Base-by-base conservation (phyloP, 169 alveolate genomes). In the Cytauxzoon felis region DNA sequence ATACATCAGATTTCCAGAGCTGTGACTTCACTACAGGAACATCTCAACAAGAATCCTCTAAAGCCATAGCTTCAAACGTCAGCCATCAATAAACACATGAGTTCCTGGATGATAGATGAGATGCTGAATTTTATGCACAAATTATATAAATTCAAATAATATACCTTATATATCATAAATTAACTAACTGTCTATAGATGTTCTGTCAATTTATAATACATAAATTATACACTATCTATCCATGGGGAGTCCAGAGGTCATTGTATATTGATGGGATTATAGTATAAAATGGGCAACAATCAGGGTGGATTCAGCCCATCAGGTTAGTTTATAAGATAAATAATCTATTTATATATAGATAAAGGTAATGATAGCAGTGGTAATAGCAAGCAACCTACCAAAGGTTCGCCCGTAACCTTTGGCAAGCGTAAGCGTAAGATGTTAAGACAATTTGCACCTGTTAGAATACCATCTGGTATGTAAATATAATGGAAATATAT, bases 401-500 rank as follows among this genome's bases (percentile, higher is more conserved):
- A 61, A 40, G 58, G 53, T 36, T 78, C 65, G 36, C 82, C 82
- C 16, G 73, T 66, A 2, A 56, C 43, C 9, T 72, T 72, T 34
- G 76, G 82, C 30, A 72, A 61, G 53, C 57, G 66, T n/a, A 72
- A 72, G 67, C 61, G 41, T 75, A 72, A 72, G 51, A 64, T 34
- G 58, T 21, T 41, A 34, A 56, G 82, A n/a, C 66, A 72, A 11
- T 23, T 61, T 24, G 78, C 78, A 7, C 82, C 82, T 23, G 69
- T 72, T 47, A 43, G 82, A 18, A 47, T 72, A n/a, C 82, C 82
- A 18, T 54, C 82, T 59, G 81, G 81, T 69, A 34, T 54, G 70
- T 68, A 24, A 5, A 56, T 5, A 1, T 19, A 11, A 8, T 18
- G 2, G 1, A 16, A 1, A 30, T 56, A 11, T 16, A 23, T 1